Evolutionary conservation across 2,329 filamentous ascomycete species (phyloP).

Genomic region (Canariomyces notabilis): DNA sequence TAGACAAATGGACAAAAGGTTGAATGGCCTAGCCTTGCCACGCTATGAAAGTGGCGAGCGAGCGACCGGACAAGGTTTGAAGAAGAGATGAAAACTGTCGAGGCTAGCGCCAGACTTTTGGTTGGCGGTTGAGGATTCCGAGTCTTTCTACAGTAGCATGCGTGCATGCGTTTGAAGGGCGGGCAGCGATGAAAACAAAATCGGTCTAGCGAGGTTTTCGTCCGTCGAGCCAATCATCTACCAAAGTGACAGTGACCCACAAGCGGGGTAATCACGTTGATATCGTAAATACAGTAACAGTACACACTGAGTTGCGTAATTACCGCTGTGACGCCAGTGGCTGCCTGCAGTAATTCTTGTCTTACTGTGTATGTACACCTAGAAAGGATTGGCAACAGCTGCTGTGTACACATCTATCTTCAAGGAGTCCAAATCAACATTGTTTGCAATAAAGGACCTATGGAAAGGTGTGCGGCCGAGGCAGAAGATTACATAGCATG

Average conservation of each 20-base stretch:
- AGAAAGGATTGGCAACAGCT: too few species aligned
- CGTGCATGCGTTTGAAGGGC: too few species aligned
- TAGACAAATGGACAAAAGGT: background rate
- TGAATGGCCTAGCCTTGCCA: background rate
- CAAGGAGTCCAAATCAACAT: too few species aligned
- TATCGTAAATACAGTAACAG: background rate
- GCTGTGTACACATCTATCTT: too few species aligned
- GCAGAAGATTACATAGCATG: too few species aligned
- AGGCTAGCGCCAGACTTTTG: background rate
- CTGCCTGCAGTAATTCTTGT: too few species aligned
- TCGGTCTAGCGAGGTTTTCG: conserved; percentile 22
- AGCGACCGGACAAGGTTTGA: background rate
- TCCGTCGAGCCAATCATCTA: conserved; percentile 20
- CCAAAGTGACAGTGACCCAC: conserved; percentile 15
- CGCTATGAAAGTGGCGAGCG: background rate
- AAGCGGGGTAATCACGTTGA: conserved; percentile 11
- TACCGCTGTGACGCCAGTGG: too few species aligned
- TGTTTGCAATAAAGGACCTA: too few species aligned
- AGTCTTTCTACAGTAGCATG: background rate
- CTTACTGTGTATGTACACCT: too few species aligned
- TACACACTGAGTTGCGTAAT: too few species aligned
- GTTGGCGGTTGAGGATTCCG: conserved; percentile 7
- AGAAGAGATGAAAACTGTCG: background rate
- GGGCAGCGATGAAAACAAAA: too few species aligned
- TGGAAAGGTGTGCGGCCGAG: too few species aligned